Evolutionary conservation across 441 rosid species (phyloP).

Genomic region (Adansonia madagascariensis): DNA sequence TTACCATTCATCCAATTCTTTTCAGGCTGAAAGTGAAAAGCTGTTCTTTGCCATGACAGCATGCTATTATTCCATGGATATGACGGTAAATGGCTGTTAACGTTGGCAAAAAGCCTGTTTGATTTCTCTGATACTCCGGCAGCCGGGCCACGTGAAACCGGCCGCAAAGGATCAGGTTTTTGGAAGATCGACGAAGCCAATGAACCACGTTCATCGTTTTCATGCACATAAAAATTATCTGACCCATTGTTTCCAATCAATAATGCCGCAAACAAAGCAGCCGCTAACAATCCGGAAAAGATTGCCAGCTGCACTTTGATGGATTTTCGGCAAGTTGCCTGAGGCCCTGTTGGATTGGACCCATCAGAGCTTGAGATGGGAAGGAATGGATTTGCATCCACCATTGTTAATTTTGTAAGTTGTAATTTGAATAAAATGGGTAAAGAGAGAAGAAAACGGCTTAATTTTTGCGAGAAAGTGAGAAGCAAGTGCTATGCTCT

Average conservation of each 20-base stretch:
- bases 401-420: slow-evolving; percentile 16
- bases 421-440: background rate
- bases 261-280: slow-evolving; percentile 39
- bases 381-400: slow-evolving; percentile 27
- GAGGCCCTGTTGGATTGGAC: background rate
- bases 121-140: slow-evolving; percentile 86
- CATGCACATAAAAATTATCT: background rate
- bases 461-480: too few relatives aligned
- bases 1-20: slow-evolving; percentile 96
- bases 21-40: slow-evolving; percentile 85
- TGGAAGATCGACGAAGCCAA: background rate
- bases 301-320: slow-evolving; percentile 34
- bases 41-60: slow-evolving; percentile 89
- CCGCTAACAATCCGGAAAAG: slow-evolving; percentile 42
- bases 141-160: slow-evolving; percentile 49
- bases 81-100: slow-evolving; percentile 12
- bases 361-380: slow-evolving; percentile 33
- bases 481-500: too few relatives aligned
- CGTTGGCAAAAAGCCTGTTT: slow-evolving; percentile 33
- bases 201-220: background rate
- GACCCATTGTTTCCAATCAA: slow-evolving; percentile 16
- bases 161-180: slow-evolving; percentile 22
- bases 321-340: slow-evolving; percentile 28
- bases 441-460: too few relatives aligned
- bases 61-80: slow-evolving; percentile 79